These are phyloP conservation scores for Pichia sp. DNA, from an alignment of 1,139 yeast species.

Conservation along the genomic window DNA sequence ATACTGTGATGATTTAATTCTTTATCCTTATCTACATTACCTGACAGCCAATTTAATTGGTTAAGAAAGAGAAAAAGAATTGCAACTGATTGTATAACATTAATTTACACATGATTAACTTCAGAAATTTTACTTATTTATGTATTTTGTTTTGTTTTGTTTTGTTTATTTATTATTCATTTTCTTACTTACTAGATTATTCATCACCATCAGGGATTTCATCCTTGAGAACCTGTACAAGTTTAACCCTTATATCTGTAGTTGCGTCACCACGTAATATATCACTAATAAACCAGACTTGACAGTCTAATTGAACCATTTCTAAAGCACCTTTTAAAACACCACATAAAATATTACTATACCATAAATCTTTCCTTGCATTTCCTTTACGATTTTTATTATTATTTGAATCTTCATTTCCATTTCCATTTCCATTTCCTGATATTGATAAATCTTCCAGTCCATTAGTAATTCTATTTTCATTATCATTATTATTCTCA, in stretches of 20 bases:
- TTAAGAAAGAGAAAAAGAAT: slow-evolving; percentile 13
- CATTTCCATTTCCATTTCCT: not conserved
- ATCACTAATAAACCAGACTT: slow-evolving; percentile 74
- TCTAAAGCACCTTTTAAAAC: slow-evolving; percentile 87
- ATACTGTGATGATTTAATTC: slow-evolving; percentile 20
- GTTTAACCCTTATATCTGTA: slow-evolving; percentile 72
- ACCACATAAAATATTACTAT: slow-evolving; percentile 85
- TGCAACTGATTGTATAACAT: slow-evolving; percentile 4
- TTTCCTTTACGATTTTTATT: slow-evolving; percentile 32
- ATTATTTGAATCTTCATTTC: not conserved
- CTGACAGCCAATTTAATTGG: slow-evolving; percentile 23
- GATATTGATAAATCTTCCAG: too few species aligned
- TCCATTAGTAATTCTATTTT: not conserved
- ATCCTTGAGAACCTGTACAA: slow-evolving; percentile 73
- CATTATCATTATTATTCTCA: not conserved
- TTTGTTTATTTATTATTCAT: too few species aligned
- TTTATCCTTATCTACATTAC: slow-evolving; percentile 32
- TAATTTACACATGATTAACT: not conserved
- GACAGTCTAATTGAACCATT: slow-evolving; percentile 94
- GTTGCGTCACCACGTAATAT: slow-evolving; percentile 73
- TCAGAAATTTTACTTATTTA: too few species aligned
- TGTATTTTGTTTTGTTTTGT: too few species aligned
- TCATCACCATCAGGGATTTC: slow-evolving; percentile 98
- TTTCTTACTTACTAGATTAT: slow-evolving; percentile 29
- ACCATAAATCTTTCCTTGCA: slow-evolving; percentile 78